Evolutionary conservation across 768 basidiomycete species (phyloP), one percentile per base, ranked within the genome.

Genomic region (Arthromyces matolae): DNA sequence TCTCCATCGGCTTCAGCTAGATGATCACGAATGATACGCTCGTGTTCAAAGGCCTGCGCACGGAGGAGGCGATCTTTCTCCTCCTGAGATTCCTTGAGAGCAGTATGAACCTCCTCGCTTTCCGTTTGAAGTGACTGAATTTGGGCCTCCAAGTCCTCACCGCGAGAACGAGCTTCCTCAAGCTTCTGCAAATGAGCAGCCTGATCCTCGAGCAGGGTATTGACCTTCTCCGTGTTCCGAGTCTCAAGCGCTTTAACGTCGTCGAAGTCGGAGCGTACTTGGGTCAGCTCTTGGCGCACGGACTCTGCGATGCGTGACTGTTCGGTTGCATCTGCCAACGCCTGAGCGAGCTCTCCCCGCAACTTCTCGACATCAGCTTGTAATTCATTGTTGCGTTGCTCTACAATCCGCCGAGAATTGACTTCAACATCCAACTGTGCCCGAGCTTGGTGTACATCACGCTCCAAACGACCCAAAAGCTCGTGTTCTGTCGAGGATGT

Each of bases 1-100:
- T 97, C 93, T 1, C 93, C 89, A 59, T 96, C 92, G 12, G 93
- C 89, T 64, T 98, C 94, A 3, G 88, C 88, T 45, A 88, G 85
- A 57, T 93, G 89, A 62, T 96, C 93, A 1, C 91, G 80, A 52
- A 96, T 81, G 40, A 76, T 72, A 18, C 75, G 70, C 31, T 79
- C 77, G 52, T 80, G 77, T 57, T 80, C 88, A 12, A 78, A 80
- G 6, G 87, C 85, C 61, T 92, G 89, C 3, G 73, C 76, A 33
- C 76, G 79, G 47, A 92, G 67, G 13, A 91, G 70, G 18, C 84
- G 71, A 47, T 95, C 92, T 66, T 91, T 90, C 67, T 96, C 92
- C 52, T 65, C 65, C 33, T 80, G 75, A 2, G 87, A 83, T 49
- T 86, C 79, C 52, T 73, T 77, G 40, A 93, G 66, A 34, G 87